phyloP scores from a whole-genome alignment of 805 yeast species.

The Candida manassasensis region DNA sequence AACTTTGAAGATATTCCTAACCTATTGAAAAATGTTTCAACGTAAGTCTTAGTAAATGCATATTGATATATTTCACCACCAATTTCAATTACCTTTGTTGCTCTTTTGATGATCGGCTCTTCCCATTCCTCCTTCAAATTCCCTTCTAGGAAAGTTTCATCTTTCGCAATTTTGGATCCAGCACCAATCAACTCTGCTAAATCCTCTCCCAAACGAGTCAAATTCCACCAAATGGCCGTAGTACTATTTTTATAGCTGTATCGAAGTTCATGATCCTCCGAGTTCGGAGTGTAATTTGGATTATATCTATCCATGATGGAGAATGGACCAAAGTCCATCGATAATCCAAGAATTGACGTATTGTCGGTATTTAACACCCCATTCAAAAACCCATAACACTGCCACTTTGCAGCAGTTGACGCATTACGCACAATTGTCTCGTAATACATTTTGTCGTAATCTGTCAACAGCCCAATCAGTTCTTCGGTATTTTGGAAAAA shows the following conservation, averaged over 20 bases:
- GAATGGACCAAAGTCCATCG: constrained; percentile 94
- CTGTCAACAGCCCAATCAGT: constrained; percentile 39
- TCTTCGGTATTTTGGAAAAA: constrained; percentile 14
- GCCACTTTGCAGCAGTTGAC: constrained; percentile 75
- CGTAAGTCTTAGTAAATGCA: constrained; percentile 55
- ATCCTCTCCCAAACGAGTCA: constrained; percentile 78
- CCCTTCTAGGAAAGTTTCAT: constrained; percentile 34
- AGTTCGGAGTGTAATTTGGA: constrained; percentile 81
- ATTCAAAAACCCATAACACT: constrained; percentile 85
- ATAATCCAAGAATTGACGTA: constrained; percentile 80
- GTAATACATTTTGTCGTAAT: constrained; percentile 66
- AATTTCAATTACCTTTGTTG: constrained; percentile 56
- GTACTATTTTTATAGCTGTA: constrained; percentile 86
- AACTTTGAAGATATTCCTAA: constrained; percentile 55
- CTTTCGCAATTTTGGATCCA: constrained; percentile 48
- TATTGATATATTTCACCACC: constrained; percentile 65
- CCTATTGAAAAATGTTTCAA: constrained; percentile 54
- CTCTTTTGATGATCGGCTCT: constrained; percentile 51
- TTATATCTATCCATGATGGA: constrained; percentile 83
- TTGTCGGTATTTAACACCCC: constrained; percentile 96
- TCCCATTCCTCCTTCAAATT: constrained; percentile 48
- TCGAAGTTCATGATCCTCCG: constrained; percentile 69
- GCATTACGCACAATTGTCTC: constrained; percentile 77
- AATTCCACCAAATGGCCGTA: constrained; percentile 87
- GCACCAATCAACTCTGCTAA: constrained; percentile 79